Evolutionary conservation across 192 early-diverging fungal genomes (phyloP), one percentile per base, ranked within the genome.

Genomic region (Radiomyces spectabilis): DNA sequence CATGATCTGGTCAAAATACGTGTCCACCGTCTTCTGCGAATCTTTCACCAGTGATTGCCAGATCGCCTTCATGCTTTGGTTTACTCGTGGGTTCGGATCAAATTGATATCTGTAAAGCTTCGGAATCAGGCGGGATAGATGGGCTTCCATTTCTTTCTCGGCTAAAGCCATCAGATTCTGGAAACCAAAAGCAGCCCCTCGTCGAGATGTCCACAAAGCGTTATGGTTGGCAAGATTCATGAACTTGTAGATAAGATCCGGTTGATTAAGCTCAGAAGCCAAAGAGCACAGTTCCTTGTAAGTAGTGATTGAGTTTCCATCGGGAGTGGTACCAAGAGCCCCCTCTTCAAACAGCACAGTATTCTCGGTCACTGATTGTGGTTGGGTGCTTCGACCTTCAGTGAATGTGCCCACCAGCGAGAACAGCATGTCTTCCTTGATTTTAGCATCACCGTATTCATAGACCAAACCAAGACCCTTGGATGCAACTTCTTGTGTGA

Each of bases 241-340:
- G 57, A 97, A 92, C 53, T 88, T 86, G 69, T 95, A 95, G 5
- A 94, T 88, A 13, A 97, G 71, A 43, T 95, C 89, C 2, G 95
- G 93, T 38, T 94, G 90, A 49, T 92, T 93, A 79, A 97, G 82
- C 35, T 95, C 95, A 13, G 85, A 83, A 0, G 95, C 93, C n/a
- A 97, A 73, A 2, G 87, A 89, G 41, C 92, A 74, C 27, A 97
- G 78, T 18, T 83, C 85, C 65, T 87, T 80, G 61, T 86, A 90
- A 2, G 85, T 88, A 6, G 85, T 77, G 48, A 85, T 71, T 0
- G 68, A 66, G 16, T 71, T 77, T 2, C 88, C 91, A 43, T 87
- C 91, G 4, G 91, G 91, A 4, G 91, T 67, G 18, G 75, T 63
- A 3, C 91, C 91, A 4, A 93, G 59, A 6, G 79, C 62, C 16